Evolutionary conservation across 1,284 basidiomycete genomes (phyloP).

Genomic region (Athelia sp.): DNA sequence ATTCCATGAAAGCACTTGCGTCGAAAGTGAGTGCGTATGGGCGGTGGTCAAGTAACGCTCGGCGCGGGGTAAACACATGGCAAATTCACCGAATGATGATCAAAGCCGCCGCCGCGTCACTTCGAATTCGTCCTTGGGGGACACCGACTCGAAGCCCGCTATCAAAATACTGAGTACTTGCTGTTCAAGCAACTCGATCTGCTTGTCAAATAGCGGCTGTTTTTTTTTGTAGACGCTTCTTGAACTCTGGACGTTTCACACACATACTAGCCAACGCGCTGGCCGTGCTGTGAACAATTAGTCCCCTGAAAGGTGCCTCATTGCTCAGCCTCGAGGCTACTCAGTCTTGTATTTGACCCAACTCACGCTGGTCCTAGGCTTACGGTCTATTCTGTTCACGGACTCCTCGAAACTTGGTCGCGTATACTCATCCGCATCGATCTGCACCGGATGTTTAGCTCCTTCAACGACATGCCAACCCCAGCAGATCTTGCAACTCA

Average conservation of each 20-base stretch:
- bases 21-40: background rate
- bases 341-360: background rate
- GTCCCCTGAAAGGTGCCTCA: conserved; percentile 1
- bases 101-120: too few relatives aligned
- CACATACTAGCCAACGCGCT: too few relatives aligned
- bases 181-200: too few relatives aligned
- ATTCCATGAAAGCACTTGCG: conserved; percentile 54
- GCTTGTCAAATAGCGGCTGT: too few relatives aligned
- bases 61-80: too few relatives aligned
- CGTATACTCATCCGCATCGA: background rate
- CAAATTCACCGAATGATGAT: too few relatives aligned
- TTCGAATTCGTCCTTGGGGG: too few relatives aligned
- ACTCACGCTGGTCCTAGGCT: background rate
- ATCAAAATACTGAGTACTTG: too few relatives aligned
- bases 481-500: conserved; percentile 71
- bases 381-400: conserved; percentile 26
- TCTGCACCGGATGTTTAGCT: conserved; percentile 37
- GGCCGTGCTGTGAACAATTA: background rate
- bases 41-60: too few relatives aligned
- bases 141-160: too few relatives aligned
- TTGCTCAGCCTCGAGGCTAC: background rate
- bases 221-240: too few relatives aligned
- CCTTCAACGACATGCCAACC: conserved; percentile 53
- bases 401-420: background rate
- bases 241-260: too few relatives aligned